Base-by-base conservation (phyloP, 495 filamentous ascomycete genomes). In the Sabuloglossum arenarium region DNA sequence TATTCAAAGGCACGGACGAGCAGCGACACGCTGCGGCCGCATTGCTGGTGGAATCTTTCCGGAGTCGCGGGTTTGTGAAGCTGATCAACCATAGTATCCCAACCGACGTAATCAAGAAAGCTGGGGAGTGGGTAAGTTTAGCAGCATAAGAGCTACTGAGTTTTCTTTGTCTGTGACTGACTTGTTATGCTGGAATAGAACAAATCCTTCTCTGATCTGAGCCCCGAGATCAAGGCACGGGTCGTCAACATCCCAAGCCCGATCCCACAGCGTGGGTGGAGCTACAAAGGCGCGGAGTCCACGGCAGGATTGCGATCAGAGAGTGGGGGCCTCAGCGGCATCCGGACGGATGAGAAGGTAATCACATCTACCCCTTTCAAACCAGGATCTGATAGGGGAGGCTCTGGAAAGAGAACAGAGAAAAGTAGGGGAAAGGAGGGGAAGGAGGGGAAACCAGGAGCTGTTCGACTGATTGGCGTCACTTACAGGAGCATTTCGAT, bases 401-500 rank as follows among this genome's bases (percentile, higher is more conserved):
- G n/a, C n/a, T n/a, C n/a, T n/a, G n/a, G n/a, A n/a, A n/a, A n/a
- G n/a, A n/a, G n/a, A n/a, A n/a, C n/a, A n/a, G n/a, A n/a, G n/a
- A n/a, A n/a, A n/a, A n/a, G n/a, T n/a, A n/a, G n/a, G n/a, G n/a
- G n/a, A n/a, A n/a, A n/a, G n/a, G n/a, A n/a, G n/a, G n/a, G n/a
- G n/a, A n/a, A n/a, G n/a, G n/a, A n/a, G n/a, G n/a, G n/a, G n/a
- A n/a, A n/a, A n/a, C n/a, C n/a, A n/a, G n/a, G n/a, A n/a, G n/a
- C n/a, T n/a, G n/a, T n/a, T n/a, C n/a, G n/a, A n/a, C n/a, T n/a
- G n/a, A n/a, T n/a, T n/a, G n/a, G n/a, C n/a, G n/a, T n/a, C n/a
- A n/a, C n/a, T n/a, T n/a, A 8, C 50, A 69, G 65, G 67, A 69
- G 32, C 56, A 57, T 51, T 69, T 69, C 53, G 65, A 67, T 53